Percentiles rank a stretch among this genome's conserved stretches.
phyloP scores from a whole-genome alignment of 2,329 filamentous ascomycete genomes.

The Cadophora malorum region DNA sequence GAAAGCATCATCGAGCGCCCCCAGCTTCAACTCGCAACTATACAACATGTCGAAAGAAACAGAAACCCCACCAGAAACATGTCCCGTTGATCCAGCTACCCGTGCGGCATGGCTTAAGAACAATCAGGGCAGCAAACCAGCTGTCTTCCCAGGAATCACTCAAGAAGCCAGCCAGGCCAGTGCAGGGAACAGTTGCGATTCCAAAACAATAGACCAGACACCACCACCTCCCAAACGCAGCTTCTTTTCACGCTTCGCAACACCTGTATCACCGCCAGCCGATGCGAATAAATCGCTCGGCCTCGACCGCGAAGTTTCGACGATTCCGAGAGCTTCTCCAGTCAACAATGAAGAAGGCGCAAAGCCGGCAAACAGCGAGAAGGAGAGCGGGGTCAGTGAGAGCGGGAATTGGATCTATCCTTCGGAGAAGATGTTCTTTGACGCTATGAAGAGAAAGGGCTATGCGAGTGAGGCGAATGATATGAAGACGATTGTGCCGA shows the following conservation, averaged over 20 bases:
- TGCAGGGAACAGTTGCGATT: conserved; percentile 47
- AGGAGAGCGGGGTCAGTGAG: conserved; percentile 71
- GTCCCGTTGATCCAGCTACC: conserved; percentile 90
- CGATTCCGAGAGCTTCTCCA: conserved; percentile 71
- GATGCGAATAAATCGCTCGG: conserved; percentile 54
- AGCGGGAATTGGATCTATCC: conserved; percentile 97
- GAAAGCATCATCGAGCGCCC: conserved; percentile 28
- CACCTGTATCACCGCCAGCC: conserved; percentile 24
- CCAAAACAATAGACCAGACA: conserved; percentile 46
- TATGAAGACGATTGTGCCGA: conserved; percentile 92
- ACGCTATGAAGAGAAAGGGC: conserved; percentile 91
- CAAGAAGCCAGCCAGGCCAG: conserved; percentile 42
- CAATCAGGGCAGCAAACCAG: conserved; percentile 39
- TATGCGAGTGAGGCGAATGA: conserved; percentile 74
- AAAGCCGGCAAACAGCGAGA: conserved; percentile 74
- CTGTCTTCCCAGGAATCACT: conserved; percentile 38
- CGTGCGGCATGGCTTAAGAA: conserved; percentile 81
- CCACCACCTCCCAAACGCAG: conserved; percentile 43
- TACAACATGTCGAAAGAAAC: conserved; percentile 42
- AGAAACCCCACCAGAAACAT: conserved; percentile 54
- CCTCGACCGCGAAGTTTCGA: conserved; percentile 75
- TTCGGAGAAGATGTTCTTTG: conserved; percentile 96
- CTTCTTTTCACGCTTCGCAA: conserved; percentile 37
- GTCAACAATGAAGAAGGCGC: conserved; percentile 49
- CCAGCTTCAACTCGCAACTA: conserved; percentile 5